Base-by-base conservation (phyloP, 176 grass and related monocot genomes). In the Chrysopogon serrulatus region DNA sequence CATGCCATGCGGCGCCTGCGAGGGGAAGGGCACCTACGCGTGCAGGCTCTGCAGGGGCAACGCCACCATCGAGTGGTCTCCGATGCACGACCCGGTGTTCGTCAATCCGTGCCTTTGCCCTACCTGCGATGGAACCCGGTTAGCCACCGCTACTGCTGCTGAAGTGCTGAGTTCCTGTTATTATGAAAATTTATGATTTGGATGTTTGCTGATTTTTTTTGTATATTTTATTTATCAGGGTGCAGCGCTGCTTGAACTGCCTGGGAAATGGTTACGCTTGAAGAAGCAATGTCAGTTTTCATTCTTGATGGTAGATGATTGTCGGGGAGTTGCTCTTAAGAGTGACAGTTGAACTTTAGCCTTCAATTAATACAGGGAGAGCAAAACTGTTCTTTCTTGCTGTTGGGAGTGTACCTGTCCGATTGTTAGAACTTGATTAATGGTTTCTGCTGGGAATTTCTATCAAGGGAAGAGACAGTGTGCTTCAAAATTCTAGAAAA, bases 91-190 rank as follows among this genome's bases (percentile, higher is more conserved):
- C 76, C 96, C 96, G 40, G 88, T 99, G 69, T 85, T 93, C 80
- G 75, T 99, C 67, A 99, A 90, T 65, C 91, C 88, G 5, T 99
- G 93, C 78, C 78, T 99, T n/a, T 99, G 96, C 87, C 93, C 96
- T 66, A 94, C 96, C 59, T 98, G 96, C 35, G 93, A 98, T 1
- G 96, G 93, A 28, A 90, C 88, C 43, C 93, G 85, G 96, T 95
- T 78, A 54, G 42, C 18, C 34, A 37, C 82, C n/a, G 24, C 47
- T 37, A 19, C 12, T 41, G 4, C 1, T 44, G 26, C 2, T 39
- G 45, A n/a, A n/a, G 19, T 47, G 12, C 33, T 48, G 30, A 4
- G 6, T 87, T 85, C 18, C 71, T 66, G 61, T 36, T 12, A 76
- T 21, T 8, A 70, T 15, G 56, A n/a, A n/a, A n/a, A 56, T 9